Conservation (phyloP, 176 grass and related monocot genomes). For the Triticum dicoccoides region DNA sequence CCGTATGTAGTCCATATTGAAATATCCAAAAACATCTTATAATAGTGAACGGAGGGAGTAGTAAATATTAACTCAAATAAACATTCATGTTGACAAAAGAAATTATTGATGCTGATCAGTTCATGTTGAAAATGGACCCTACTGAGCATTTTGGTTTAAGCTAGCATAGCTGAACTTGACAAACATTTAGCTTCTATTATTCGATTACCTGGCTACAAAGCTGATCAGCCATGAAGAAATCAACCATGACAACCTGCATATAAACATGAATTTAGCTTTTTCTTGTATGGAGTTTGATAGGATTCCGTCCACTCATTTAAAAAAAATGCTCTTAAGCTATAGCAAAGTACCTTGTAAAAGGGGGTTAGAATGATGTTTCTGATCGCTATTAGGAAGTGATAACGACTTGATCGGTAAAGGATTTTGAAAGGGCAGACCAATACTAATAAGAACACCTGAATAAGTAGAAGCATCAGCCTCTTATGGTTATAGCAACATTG, state of each 20-base stretch:
- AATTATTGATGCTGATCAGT: conserved; percentile 9
- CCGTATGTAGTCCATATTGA: no score
- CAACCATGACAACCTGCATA: conserved; percentile 94
- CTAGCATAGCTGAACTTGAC: conserved; percentile 7
- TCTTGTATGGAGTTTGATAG: conserved; percentile 13
- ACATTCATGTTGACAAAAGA: conserved; percentile 7
- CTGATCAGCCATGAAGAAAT: conserved; percentile 99
- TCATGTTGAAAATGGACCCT: conserved; percentile 23
- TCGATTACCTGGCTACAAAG: conserved; percentile 89
- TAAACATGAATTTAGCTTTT: conserved; percentile 11
- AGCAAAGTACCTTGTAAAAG: conserved; percentile 81
- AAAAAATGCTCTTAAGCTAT: neutral
- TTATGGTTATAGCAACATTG: neutral
- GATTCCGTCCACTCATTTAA: neutral
- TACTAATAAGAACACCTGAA: conserved; percentile 74
- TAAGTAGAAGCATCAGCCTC: conserved; percentile 5
- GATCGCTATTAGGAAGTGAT: conserved; percentile 72
- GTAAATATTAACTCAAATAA: conserved; percentile 14
- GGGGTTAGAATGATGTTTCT: conserved; percentile 92
- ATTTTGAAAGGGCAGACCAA: conserved; percentile 87
- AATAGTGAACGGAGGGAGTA: neutral
- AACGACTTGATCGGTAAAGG: conserved; percentile 74
- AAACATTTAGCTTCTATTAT: neutral
- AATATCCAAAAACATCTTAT: no score
- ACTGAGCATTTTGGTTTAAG: conserved; percentile 7